Evolutionary conservation across 768 basidiomycete species (phyloP), one percentile per base, ranked within the genome.

Genomic region (Leccinum aurantiacum): DNA sequence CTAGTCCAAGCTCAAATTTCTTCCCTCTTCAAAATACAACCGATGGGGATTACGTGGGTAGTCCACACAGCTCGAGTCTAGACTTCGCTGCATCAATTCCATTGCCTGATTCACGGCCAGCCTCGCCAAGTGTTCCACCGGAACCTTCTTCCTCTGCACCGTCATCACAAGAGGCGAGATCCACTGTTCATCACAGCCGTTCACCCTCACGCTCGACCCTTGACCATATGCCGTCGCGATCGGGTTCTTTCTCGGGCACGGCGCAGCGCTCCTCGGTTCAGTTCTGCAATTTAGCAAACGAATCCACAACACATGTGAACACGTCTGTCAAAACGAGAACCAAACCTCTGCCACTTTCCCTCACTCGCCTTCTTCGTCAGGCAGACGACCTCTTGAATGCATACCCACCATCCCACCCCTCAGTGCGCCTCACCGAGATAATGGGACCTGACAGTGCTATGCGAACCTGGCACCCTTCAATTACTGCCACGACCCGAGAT

Each of bases 401-500:
- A 19, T 88, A 81, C 70, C 89, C 90, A 4, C 88, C 89, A 2
- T 76, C 79, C 2, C 80, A 88, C 54, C 80, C 85, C 10, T 75
- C 71, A 1, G 75, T 93, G 13, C 69, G 63, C 3, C 75, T 90
- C 15, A 73, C 80, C 6, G 75, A 77, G 29, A 89, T 89, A 52
- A 85, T 93, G 82, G 91, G 91, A 9, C 89, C 88, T 1, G 85
- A 89, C 65, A 91, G 89, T 66, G 88, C 83, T 38, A 76, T 91
- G 54, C 83, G 80, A 69, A 92, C 91, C 9, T 93, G 90, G 90
- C 65, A 59, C 54, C 63, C 68, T 48, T 58, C 59, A 37, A 75
- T 72, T 19, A 66, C 61, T 15, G 17, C 60, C 24, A 55, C 53
- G 7, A 13, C 19, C 6, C 48, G 19, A 35, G 56, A 65, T 33